Conservation (phyloP, 495 filamentous ascomycete species). For the Lasiosphaeriaceae sp. region DNA sequence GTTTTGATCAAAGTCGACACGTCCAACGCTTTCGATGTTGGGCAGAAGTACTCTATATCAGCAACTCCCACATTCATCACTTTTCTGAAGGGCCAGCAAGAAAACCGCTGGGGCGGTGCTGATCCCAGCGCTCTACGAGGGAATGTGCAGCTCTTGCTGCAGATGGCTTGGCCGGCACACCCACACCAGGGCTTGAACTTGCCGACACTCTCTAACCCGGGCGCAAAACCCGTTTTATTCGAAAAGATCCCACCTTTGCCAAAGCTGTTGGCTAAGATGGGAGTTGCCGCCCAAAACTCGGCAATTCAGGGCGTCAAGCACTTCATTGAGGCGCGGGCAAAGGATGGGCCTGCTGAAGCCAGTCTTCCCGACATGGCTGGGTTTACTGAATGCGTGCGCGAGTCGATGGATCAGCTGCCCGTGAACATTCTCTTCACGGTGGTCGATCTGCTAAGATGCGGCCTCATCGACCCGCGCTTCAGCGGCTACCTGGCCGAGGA, state of each 20-base stretch:
- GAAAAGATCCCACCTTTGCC: slow-evolving; percentile 76
- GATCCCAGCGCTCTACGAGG: slow-evolving; percentile 62
- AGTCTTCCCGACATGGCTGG: slow-evolving; percentile 56
- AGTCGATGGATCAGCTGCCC: slow-evolving; percentile 48
- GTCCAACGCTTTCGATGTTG: slow-evolving; percentile 61
- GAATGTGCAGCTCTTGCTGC: slow-evolving; percentile 68
- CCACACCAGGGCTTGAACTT: slow-evolving; percentile 67
- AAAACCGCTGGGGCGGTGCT: slow-evolving; percentile 78
- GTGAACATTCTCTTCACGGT: slow-evolving; percentile 66
- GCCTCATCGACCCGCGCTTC: slow-evolving; percentile 77
- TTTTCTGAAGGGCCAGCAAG: slow-evolving; percentile 70
- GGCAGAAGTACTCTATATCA: slow-evolving; percentile 60
- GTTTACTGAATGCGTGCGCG: slow-evolving; percentile 51
- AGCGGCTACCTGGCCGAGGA: slow-evolving; percentile 84
- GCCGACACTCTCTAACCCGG: slow-evolving; percentile 60
- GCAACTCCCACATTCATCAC: slow-evolving; percentile 91
- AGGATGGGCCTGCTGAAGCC: slow-evolving; percentile 52
- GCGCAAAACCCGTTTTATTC: slow-evolving; percentile 66
- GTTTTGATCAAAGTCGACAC: slow-evolving; percentile 83
- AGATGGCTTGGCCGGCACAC: slow-evolving; percentile 75
- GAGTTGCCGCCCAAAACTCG: slow-evolving; percentile 46
- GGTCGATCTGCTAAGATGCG: slow-evolving; percentile 74
- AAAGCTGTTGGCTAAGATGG: slow-evolving; percentile 78
- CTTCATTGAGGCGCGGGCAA: slow-evolving; percentile 58
- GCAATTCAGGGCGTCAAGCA: slow-evolving; percentile 55